phyloP scores from a whole-genome alignment of 805 yeast genomes.

The Saccharomyces jurei region DNA sequence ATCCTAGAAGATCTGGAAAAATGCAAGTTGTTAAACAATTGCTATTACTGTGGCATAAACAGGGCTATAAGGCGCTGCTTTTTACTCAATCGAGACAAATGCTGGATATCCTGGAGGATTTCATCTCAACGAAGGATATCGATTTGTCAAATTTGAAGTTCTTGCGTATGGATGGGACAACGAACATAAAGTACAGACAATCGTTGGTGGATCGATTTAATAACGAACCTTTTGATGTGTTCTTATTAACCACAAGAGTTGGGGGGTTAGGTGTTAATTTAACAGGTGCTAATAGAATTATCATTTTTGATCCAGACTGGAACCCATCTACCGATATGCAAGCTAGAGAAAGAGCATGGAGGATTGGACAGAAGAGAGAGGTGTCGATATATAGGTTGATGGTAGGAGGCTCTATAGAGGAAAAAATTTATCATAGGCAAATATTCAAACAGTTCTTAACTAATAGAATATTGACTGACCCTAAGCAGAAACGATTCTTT shows the following conservation, averaged over 20 bases:
- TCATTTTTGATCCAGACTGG: conserved; percentile 97
- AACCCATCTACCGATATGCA: conserved; percentile 96
- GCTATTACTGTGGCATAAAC: conserved; percentile 64
- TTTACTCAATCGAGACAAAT: conserved; percentile 92
- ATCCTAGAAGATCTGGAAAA: conserved; percentile 68
- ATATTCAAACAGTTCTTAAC: conserved; percentile 91
- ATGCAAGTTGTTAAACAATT: conserved; percentile 80
- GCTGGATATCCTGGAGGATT: conserved; percentile 77
- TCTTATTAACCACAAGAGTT: conserved; percentile 84
- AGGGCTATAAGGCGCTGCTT: conserved; percentile 72
- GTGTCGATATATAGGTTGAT: conserved; percentile 85
- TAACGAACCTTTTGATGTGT: conserved; percentile 50
- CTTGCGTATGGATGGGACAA: conserved; percentile 91
- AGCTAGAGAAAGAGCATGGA: conserved; percentile 95
- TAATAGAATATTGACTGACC: conserved; percentile 89
- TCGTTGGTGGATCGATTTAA: conserved; percentile 75
- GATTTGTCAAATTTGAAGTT: conserved; percentile 37
- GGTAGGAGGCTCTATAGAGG: conserved; percentile 94
- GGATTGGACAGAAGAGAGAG: conserved; percentile 88
- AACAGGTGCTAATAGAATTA: conserved; percentile 91
- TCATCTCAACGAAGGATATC: conserved; percentile 38
- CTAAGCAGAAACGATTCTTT: conserved; percentile 87
- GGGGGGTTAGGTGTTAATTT: conserved; percentile 93
- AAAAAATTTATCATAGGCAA: conserved; percentile 92
- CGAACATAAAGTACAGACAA: conserved; percentile 73